Evolutionary conservation across 2,329 filamentous ascomycete genomes (phyloP), one percentile per base, ranked within the genome.

Genomic region (Aspergillus japonicus): DNA sequence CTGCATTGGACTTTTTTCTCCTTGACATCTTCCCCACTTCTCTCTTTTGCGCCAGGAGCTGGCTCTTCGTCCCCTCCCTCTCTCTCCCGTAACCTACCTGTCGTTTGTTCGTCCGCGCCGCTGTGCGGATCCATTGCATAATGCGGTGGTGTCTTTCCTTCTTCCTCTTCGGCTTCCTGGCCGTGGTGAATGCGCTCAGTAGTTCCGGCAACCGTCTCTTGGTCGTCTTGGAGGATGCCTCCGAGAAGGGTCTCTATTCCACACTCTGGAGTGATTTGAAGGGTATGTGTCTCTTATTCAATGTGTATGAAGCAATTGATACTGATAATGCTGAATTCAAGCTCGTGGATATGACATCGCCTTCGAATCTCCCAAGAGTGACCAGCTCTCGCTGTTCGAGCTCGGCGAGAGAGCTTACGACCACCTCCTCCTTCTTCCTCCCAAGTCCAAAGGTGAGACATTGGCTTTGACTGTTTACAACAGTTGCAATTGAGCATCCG

Each of bases 341-440:
- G 95, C 81, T 69, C 87, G 95, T 74, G 94, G 93, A 66, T 98
- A 90, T 77, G 81, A 89, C 62, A 82, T 97, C 67, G 84, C 85
- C 42, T 93, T 92, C 74, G 87, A 93, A 75, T 92, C 92, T 7
- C 91, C 92, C 62, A 95, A 95, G 80, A 90, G 86, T 74, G 86
- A 92, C 56, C 82, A 83, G 54, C 80, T 98, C 69, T 84, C 86
- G 54, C 83, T 99, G 66, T 96, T 97, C 81, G 83, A 87, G 73
- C 87, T 95, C 64, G 95, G 94, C 73, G 91, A 95, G 80, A 87
- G 90, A 75, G 87, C 86, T 64, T 98, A 93, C 78, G 94, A 98
- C 79, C 94, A 99, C 78, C 81, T 98, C 65, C 78, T 98, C 65
- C 84, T 99, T 68, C 86, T 98, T 65, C 95, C 95, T 55, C 87